Evolutionary conservation across 257 asterid genomes (phyloP).

Genomic region (Lithospermum erythrorhizon): DNA sequence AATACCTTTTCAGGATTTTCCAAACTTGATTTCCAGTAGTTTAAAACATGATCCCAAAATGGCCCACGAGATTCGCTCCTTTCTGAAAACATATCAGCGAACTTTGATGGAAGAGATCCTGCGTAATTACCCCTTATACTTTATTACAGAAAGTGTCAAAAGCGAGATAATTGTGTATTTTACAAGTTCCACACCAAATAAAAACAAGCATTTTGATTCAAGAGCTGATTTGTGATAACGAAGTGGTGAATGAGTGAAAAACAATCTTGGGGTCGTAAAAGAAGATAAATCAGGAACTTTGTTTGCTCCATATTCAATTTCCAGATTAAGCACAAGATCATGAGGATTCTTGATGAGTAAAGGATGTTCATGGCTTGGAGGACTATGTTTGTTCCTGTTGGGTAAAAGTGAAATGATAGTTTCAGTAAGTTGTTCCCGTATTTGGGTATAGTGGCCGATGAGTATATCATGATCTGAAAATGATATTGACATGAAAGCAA

Average conservation of each 20-base stretch:
- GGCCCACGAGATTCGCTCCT: constrained; percentile 10
- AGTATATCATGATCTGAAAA: too few relatives aligned
- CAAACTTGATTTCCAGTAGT: constrained; percentile 11
- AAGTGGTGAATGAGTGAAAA: constrained; percentile 13
- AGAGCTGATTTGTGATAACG: not conserved
- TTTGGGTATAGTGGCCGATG: too few relatives aligned
- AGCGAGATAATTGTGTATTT: constrained; percentile 11
- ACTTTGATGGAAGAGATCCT: too few relatives aligned
- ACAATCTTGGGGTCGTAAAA: not conserved
- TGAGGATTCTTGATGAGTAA: constrained; percentile 17
- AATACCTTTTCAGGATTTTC: constrained; percentile 4
- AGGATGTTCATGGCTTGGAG: not conserved
- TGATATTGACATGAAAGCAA: too few relatives aligned
- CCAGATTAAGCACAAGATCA: constrained; percentile 13
- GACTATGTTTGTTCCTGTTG: too few relatives aligned
- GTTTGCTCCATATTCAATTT: not conserved
- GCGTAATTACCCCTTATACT: too few relatives aligned
- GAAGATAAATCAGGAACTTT: not conserved
- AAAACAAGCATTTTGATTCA: constrained; percentile 1
- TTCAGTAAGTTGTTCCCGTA: too few relatives aligned
- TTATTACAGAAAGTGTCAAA: too few relatives aligned
- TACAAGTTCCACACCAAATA: constrained; percentile 4
- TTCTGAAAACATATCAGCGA: too few relatives aligned
- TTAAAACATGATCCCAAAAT: constrained; percentile 14
- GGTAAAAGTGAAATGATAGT: too few relatives aligned